Evolutionary conservation across 2,329 filamentous ascomycete species (phyloP).

Genomic region (Colletotrichum cuscutae): DNA sequence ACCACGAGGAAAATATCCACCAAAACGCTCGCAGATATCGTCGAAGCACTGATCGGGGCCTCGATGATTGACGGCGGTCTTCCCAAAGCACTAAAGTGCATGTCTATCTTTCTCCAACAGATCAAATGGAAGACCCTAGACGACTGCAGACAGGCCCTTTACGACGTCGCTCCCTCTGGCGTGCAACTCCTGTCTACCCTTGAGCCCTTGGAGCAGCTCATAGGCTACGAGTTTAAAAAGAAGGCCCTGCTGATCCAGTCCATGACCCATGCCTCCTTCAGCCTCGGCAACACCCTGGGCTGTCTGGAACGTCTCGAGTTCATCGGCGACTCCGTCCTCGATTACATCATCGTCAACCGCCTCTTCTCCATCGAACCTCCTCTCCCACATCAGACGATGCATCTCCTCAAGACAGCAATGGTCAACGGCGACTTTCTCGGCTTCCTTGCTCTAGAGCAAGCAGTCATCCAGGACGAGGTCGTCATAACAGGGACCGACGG

Average conservation of each 20-base stretch:
- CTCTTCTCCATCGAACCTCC: slow-evolving; percentile 61
- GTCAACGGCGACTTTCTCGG: slow-evolving; percentile 85
- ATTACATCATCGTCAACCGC: slow-evolving; percentile 76
- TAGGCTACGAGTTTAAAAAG: slow-evolving; percentile 79
- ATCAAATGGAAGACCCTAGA: slow-evolving; percentile 62
- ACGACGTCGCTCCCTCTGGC: slow-evolving; percentile 48
- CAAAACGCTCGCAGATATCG: slow-evolving; percentile 87
- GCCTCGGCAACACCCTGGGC: slow-evolving; percentile 55
- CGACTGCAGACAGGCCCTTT: slow-evolving; percentile 54
- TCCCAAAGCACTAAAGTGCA: slow-evolving; percentile 69
- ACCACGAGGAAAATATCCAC: slow-evolving; percentile 63
- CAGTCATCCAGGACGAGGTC: slow-evolving; percentile 39
- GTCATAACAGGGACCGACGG: slow-evolving; percentile 32
- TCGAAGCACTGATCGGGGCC: slow-evolving; percentile 86
- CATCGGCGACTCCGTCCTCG: slow-evolving; percentile 86
- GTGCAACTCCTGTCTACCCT: slow-evolving; percentile 53
- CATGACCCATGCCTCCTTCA: slow-evolving; percentile 78
- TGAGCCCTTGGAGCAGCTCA: slow-evolving; percentile 67
- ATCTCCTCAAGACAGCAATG: slow-evolving; percentile 77
- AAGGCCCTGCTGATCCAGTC: slow-evolving; percentile 79
- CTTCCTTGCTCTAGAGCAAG: slow-evolving; percentile 75
- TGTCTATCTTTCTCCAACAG: slow-evolving; percentile 74
- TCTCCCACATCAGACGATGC: slow-evolving; percentile 70
- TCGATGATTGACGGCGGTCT: slow-evolving; percentile 77
- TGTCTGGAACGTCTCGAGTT: slow-evolving; percentile 84